Evolutionary conservation across 148 eudicot genomes (phyloP), one percentile per base, ranked within the genome.

Genomic region (Silene uniflora): DNA sequence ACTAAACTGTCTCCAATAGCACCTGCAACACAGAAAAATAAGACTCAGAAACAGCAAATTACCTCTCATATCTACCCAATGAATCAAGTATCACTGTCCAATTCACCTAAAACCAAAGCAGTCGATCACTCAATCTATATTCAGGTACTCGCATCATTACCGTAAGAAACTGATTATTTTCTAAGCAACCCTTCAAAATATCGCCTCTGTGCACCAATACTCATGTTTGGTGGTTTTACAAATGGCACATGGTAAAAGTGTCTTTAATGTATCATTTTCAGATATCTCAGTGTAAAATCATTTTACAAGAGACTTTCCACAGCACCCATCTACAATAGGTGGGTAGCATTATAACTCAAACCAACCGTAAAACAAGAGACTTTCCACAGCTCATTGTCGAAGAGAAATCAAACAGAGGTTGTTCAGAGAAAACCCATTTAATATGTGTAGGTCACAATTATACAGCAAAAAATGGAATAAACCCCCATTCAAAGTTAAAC

Each of bases 1-100:
- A 78, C 87, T 66, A 89, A 70, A 76, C 69, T 83, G 73, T 89
- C 96, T 0, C 39, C 73, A 23, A 91, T 76, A 73, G 91, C 87
- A 73, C 98, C 98, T 94, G 84, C 77, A 81, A 69, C 19, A 44
- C 16, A 60, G 44, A 5, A 46, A 75, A 32, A 60, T 21, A 25
- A 10, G 10, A 39, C 44, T 0, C 4, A n/a, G n/a, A 32, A 39
- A 19, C 35, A 22, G 3, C 39, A 39, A 39, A 14, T 60, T 16
- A 58, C 10, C 9, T 62, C 42, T 6, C 17, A 62, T 21, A 71
- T 49, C n/a, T 47, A 17, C 17, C 52, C 13, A 71, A 24, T 24
- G 24, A 4, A 21, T 63, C 2, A 35, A 35, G 7, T 24, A 6
- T 39, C 44, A 7, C 19, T 19, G n/a, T 32, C 47, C 70, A 66